Base-by-base conservation (phyloP, 2,329 filamentous ascomycete species). In the Fusarium sp. region DNA sequence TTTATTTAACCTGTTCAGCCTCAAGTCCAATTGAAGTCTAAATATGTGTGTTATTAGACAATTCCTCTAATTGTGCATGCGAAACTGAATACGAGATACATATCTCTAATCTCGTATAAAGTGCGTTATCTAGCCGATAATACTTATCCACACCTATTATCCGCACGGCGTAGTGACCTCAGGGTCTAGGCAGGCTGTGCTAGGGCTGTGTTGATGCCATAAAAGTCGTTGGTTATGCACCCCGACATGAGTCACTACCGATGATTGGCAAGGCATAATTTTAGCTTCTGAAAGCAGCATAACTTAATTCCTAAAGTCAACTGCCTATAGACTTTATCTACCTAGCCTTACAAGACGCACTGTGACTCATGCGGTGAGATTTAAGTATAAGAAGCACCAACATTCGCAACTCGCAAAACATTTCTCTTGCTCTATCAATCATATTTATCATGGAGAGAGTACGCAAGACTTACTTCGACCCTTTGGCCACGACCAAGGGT, bases 381-480 rank as follows among this genome's bases (percentile, higher is more conserved):
- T 22, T 32, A 24, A 30, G 41, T 56, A 56, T 54, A 54, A 43
- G 17, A 7, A 2, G 0, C 7, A 10, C 10, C 35, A 8, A 5
- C 5, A n/a, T n/a, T 2, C 17, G 7, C 14, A 11, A 7, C 1
- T 41, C 4, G 4, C 17, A 10, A n/a, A 2, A 10, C 2, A 9
- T 13, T 39, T 22, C 10, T 8, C 14, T 9, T 4, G 15, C 30
- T 15, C 17, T 15, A 37, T 28, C 43, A 8, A 5, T 4, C 56
- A 22, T 32, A 9, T 28, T 22, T 43, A 61, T 32, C 7, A 64
- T 64, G 61, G 61, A 64, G 10, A 63, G 33, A 33, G 51, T 64
- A 24, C 61, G 61, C 14, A 64, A 64, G 35, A 64, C 61, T 1
- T 64, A 57, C 11, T 64, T 64, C n/a, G 45, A 64, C 35, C 61